A percentile compares a stretch with the other conserved stretches of the same genome.
Evolutionary conservation across 2,329 filamentous ascomycete species (phyloP).

Genomic region (Drechslera avenae): DNA sequence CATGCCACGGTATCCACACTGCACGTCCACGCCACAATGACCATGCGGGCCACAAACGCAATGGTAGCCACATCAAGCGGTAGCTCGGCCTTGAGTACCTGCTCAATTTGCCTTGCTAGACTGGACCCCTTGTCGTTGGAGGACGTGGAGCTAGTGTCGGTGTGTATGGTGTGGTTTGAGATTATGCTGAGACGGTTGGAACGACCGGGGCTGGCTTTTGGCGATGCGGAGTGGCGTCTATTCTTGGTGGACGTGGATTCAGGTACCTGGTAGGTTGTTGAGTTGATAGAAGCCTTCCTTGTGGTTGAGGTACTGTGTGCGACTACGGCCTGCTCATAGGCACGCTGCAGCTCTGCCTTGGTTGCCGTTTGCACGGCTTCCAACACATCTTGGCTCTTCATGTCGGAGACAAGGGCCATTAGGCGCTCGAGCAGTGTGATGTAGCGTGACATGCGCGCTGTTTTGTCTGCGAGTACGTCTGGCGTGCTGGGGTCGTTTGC

Average conservation of each 20-base stretch:
- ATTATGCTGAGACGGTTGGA: slow-evolving; percentile 13
- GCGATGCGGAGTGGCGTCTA: slow-evolving; percentile 7
- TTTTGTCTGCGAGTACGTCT: slow-evolving; percentile 33
- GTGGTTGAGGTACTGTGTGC: slow-evolving; percentile 3
- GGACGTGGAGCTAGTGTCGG: neutral
- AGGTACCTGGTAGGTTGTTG: neutral
- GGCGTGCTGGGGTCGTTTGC: slow-evolving; percentile 17
- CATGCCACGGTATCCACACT: slow-evolving; percentile 35
- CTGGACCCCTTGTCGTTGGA: slow-evolving; percentile 5
- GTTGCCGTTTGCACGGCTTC: slow-evolving; percentile 28
- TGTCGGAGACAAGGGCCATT: slow-evolving; percentile 34
- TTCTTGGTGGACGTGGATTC: slow-evolving; percentile 4
- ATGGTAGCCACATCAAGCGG: slow-evolving; percentile 33
- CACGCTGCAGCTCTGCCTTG: slow-evolving; percentile 24
- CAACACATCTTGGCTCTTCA: slow-evolving; percentile 26
- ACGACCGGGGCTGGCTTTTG: neutral
- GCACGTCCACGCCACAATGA: slow-evolving; percentile 42
- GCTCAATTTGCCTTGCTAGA: slow-evolving; percentile 33
- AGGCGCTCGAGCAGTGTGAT: slow-evolving; percentile 36
- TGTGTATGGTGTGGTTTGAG: neutral
- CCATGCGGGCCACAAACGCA: slow-evolving; percentile 32
- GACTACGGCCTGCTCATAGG: slow-evolving; percentile 29
- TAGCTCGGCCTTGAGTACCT: slow-evolving; percentile 31
- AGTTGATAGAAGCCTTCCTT: neutral
- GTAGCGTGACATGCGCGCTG: slow-evolving; percentile 37